A percentile compares a stretch with the other conserved stretches of the same genome.
Evolutionary conservation across 2,329 filamentous ascomycete species (phyloP).

Genomic region (Xylaria sp.): DNA sequence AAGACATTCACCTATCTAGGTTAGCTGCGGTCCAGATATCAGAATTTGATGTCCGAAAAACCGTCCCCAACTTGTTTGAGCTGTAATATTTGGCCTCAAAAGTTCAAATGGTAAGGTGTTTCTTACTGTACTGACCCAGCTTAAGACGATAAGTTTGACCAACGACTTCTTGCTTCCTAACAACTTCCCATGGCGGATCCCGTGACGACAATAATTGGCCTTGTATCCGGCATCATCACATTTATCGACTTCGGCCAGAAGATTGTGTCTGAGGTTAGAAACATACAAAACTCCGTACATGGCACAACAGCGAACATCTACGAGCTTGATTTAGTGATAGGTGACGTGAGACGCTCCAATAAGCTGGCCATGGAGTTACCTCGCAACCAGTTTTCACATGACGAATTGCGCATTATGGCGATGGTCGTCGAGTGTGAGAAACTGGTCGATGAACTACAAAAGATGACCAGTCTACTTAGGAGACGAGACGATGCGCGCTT

Average conservation of each 20-base stretch:
- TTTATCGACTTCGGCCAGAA: constrained; percentile 17
- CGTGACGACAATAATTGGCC: constrained; percentile 3
- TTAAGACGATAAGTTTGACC: background rate
- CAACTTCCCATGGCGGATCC: constrained; percentile 10
- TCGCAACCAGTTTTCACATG: background rate
- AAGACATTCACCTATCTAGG: too few relatives aligned
- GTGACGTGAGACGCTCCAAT: background rate
- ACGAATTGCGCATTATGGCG: background rate
- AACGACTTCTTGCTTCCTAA: background rate
- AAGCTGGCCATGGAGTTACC: background rate
- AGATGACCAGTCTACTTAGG: background rate
- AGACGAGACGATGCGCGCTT: background rate
- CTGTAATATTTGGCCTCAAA: too few relatives aligned
- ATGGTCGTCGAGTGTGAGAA: background rate
- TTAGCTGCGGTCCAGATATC: too few relatives aligned
- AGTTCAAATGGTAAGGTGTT: too few relatives aligned
- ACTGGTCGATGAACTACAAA: background rate
- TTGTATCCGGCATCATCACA: constrained; percentile 14
- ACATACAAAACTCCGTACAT: constrained; percentile 1
- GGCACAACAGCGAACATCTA: constrained; percentile 2
- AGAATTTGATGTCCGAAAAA: too few relatives aligned
- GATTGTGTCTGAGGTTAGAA: background rate
- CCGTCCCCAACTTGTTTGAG: too few relatives aligned
- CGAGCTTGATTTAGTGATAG: background rate
- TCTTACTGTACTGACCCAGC: background rate